These are phyloP conservation scores for Chaetomium strumarium DNA, from an alignment of 2,329 filamentous ascomycete species.

Conservation along the genomic window DNA sequence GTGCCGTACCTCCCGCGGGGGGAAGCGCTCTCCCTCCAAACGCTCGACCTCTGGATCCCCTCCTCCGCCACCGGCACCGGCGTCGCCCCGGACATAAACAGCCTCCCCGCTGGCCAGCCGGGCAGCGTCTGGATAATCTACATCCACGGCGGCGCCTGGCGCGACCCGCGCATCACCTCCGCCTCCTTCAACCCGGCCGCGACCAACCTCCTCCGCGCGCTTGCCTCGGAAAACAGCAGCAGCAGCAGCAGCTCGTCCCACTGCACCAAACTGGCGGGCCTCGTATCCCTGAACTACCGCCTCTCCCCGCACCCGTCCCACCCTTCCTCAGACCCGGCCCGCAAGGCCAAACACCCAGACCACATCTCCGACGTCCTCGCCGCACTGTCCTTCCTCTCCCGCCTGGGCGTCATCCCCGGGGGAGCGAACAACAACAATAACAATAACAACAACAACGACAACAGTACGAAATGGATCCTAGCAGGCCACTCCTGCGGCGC, in stretches of 20 bases:
- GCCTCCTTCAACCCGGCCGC: slow-evolving; percentile 42
- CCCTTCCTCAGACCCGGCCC: slow-evolving; percentile 37
- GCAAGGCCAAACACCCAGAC: slow-evolving; percentile 43
- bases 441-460: background rate
- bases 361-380: slow-evolving; percentile 53
- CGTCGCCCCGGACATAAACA: background rate
- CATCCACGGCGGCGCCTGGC: slow-evolving; percentile 60
- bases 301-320: slow-evolving; percentile 49
- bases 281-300: slow-evolving; percentile 60
- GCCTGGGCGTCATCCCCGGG: slow-evolving; percentile 25
- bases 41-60: slow-evolving; percentile 23
- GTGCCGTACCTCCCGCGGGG: slow-evolving; percentile 11
- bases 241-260: slow-evolving; percentile 22
- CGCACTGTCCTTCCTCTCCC: slow-evolving; percentile 46
- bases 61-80: background rate
- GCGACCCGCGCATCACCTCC: slow-evolving; percentile 48
- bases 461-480: slow-evolving; percentile 42
- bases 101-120: slow-evolving; percentile 1
- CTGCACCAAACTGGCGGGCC: slow-evolving; percentile 42
- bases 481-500: slow-evolving; percentile 59
- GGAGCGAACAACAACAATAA: background rate
- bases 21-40: slow-evolving; percentile 15
- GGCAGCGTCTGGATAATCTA: slow-evolving; percentile 32
- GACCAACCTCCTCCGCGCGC: slow-evolving; percentile 34
- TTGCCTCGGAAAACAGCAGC: slow-evolving; percentile 21